Base-by-base conservation (phyloP, 139 green algal genomes). In the Picochlorum sp. region DNA sequence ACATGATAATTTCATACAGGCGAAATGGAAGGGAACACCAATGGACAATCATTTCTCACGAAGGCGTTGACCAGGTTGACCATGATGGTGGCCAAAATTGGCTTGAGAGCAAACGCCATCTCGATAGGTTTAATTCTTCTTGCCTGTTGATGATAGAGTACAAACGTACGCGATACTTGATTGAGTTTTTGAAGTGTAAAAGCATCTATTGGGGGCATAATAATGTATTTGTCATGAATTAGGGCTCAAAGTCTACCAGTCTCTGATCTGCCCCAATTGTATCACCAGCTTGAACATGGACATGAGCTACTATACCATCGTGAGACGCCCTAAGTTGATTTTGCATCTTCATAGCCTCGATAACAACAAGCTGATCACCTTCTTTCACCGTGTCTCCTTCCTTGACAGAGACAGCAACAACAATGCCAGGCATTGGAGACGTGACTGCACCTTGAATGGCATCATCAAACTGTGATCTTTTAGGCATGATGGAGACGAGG, bases 321-420 rank as follows among this genome's bases (percentile, higher is more conserved):
- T 32, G 13, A 45, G 69, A 58, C 5, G 62, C 50, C 8, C 54
- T 58, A 52, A 85, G 47, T 24, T 82, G 63, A 14, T 85, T 87
- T 3, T 69, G 74, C 78, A 85, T 85, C 62, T 85, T 85, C 78
- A 85, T 85, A 6, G 78, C 78, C 54, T 86, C 78, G 16, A 85
- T 60, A 34, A 86, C 80, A 8, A 61, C 80, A 38, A 85, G 54
- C 59, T 87, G 74, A 44, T 87, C 78, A 0, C 78, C 78, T 9
- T 24, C 26, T 9, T 38, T n/a, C 38, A 85, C 74, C 34, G 16
- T 30, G 20, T 80, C 49, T 8, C 73, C 73, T 54, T 18, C 30
- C n/a, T 16, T 11, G 24, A 74, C 70, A 6, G n/a, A 28, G 16
- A 80, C 8, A 23, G 20, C 52, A n/a, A 80, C 56, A 28, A 80